These are phyloP conservation scores for Alloascoidea hylecoeti DNA, from an alignment of 805 yeast species.

Conservation along the genomic window DNA sequence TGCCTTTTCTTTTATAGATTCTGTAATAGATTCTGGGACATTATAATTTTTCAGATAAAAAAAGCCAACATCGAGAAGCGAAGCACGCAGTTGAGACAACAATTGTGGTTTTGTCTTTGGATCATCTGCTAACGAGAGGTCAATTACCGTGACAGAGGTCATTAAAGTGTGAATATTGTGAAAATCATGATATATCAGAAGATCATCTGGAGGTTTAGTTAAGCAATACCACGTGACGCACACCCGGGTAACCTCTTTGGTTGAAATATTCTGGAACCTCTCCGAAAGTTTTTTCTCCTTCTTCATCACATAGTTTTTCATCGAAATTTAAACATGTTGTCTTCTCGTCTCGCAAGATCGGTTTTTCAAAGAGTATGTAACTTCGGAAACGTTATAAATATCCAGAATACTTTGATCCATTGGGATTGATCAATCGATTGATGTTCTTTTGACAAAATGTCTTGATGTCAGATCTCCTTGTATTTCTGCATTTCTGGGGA, in stretches of 20 bases:
- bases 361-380: conserved; percentile 14
- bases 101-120: conserved; percentile 27
- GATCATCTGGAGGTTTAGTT: no score
- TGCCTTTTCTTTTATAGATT: conserved; percentile 3
- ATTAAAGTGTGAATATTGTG: background rate
- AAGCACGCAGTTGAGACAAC: conserved; percentile 22
- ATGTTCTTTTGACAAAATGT: background rate
- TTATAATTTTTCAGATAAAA: conserved; percentile 35
- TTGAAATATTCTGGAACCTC: no score
- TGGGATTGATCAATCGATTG: background rate
- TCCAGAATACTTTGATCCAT: conserved; percentile 2
- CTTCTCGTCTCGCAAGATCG: conserved; percentile 23
- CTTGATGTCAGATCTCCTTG: background rate
- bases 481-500: conserved; percentile 5
- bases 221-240: no score
- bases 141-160: conserved; percentile 26
- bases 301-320: no score
- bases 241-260: no score
- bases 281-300: no score
- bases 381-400: background rate
- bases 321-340: conserved; percentile 20
- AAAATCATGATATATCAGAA: no score
- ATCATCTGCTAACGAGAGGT: conserved; percentile 25
- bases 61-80: conserved; percentile 43
- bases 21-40: conserved; percentile 21